Conservation (phyloP, 2,329 filamentous ascomycete genomes). For the Monascus ruber region DNA sequence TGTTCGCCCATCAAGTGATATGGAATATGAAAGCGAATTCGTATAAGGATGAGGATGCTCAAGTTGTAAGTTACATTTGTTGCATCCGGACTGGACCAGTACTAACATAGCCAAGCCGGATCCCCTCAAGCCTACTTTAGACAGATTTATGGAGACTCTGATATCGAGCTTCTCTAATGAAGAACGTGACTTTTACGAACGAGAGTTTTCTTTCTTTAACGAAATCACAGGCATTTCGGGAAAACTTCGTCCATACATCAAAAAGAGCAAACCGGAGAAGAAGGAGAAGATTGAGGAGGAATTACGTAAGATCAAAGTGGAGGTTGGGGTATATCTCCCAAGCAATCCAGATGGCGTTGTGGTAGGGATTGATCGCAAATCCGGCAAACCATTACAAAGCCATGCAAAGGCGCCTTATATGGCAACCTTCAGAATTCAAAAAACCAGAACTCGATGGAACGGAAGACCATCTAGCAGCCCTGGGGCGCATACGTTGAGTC, state of each 20-base stretch:
- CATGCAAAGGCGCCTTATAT: constrained; percentile 98
- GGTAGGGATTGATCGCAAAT: constrained; percentile 95
- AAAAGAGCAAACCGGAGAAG: constrained; percentile 86
- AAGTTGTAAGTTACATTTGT: constrained; percentile 48
- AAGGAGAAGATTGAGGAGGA: constrained; percentile 99
- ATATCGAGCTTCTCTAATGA: constrained; percentile 66
- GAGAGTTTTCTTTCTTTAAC: constrained; percentile 96
- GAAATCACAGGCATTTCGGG: constrained; percentile 93
- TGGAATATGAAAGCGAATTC: constrained; percentile 99
- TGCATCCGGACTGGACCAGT: not conserved
- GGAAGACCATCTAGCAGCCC: constrained; percentile 12
- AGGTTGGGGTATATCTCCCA: constrained; percentile 92
- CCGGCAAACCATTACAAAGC: constrained; percentile 90
- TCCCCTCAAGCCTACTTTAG: constrained; percentile 82
- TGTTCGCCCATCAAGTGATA: constrained; percentile 98
- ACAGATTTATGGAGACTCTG: constrained; percentile 77
- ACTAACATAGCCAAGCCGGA: constrained; percentile 51
- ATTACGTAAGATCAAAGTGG: constrained; percentile 89
- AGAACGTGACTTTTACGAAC: constrained; percentile 80
- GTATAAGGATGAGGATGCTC: constrained; percentile 90
- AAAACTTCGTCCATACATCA: constrained; percentile 88
- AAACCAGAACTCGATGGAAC: constrained; percentile 41
- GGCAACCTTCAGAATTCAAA: constrained; percentile 96
- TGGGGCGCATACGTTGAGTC: constrained; percentile 17
- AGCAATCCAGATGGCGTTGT: constrained; percentile 96